Percentiles rank a stretch among this genome's conserved stretches.
These are phyloP conservation scores for Botrytis tulipae DNA, from an alignment of 2,329 filamentous ascomycete species.

Conservation along the genomic window DNA sequence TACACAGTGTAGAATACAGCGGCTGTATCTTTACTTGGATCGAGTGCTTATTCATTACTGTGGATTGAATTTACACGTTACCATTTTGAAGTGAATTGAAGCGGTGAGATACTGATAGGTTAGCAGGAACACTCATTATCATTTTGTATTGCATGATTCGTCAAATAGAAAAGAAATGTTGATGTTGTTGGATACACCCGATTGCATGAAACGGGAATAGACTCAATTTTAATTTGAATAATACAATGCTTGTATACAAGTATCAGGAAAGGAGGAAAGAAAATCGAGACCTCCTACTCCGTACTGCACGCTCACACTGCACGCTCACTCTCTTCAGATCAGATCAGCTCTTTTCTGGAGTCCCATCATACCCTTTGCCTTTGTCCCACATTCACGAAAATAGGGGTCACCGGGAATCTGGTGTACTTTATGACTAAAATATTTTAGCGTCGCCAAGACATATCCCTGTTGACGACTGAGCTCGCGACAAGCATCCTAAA, in stretches of 20 bases:
- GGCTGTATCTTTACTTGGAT: not conserved
- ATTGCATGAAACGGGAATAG: not conserved
- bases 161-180: not conserved
- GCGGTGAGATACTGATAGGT: conserved; percentile 10
- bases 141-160: not conserved
- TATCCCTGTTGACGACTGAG: conserved; percentile 19
- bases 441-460: conserved; percentile 20
- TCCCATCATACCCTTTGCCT: too few relatives aligned
- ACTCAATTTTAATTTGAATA: not conserved
- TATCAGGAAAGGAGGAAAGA: not conserved
- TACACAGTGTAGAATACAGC: not conserved
- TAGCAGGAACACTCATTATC: not conserved
- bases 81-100: conserved; percentile 12
- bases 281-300: not conserved
- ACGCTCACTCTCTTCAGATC: not conserved
- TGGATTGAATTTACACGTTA: conserved; percentile 12
- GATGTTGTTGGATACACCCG: not conserved
- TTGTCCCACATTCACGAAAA: conserved; percentile 12
- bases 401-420: conserved; percentile 15
- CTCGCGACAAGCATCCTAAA: conserved; percentile 21
- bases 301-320: not conserved
- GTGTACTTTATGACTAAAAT: conserved; percentile 15
- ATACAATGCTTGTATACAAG: not conserved
- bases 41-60: not conserved
- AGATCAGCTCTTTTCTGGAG: not conserved